Evolutionary conservation across 2,329 filamentous ascomycete genomes (phyloP).

Genomic region (Cladophialophora exuberans): DNA sequence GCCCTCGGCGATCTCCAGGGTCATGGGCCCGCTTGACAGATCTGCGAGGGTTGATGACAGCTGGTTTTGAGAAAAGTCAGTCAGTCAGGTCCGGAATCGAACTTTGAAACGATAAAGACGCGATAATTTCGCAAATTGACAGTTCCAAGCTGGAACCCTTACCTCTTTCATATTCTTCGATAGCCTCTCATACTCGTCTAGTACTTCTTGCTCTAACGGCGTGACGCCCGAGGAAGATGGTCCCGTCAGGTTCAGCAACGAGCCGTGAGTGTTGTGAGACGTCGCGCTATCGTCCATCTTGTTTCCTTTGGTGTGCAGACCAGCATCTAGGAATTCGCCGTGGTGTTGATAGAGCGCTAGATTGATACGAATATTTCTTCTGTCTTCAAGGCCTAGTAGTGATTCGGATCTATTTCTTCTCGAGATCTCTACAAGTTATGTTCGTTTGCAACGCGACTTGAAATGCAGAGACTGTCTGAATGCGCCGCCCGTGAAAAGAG

Average conservation of each 20-base stretch:
- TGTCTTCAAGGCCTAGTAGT: too few species aligned
- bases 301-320: too few species aligned
- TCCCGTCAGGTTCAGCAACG: conserved; percentile 21
- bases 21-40: conserved; percentile 71
- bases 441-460: too few species aligned
- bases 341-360: too few species aligned
- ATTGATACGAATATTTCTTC: too few species aligned
- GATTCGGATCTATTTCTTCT: too few species aligned
- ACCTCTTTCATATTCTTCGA: conserved; percentile 92
- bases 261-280: conserved; percentile 20
- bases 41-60: conserved; percentile 63
- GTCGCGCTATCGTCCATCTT: conserved; percentile 26
- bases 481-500: too few species aligned
- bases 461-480: too few species aligned
- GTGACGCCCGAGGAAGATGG: conserved; percentile 21
- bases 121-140: not conserved
- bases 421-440: too few species aligned
- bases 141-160: conserved; percentile 32
- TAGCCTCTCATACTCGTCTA: conserved; percentile 89
- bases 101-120: not conserved
- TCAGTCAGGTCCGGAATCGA: not conserved
- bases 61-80: conserved; percentile 44
- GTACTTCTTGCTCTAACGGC: conserved; percentile 86
- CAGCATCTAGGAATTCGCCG: too few species aligned
- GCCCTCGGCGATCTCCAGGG: conserved; percentile 78